Evolutionary conservation across 2,329 filamentous ascomycete genomes (phyloP).

Genomic region (Endoconidiophora polonica): DNA sequence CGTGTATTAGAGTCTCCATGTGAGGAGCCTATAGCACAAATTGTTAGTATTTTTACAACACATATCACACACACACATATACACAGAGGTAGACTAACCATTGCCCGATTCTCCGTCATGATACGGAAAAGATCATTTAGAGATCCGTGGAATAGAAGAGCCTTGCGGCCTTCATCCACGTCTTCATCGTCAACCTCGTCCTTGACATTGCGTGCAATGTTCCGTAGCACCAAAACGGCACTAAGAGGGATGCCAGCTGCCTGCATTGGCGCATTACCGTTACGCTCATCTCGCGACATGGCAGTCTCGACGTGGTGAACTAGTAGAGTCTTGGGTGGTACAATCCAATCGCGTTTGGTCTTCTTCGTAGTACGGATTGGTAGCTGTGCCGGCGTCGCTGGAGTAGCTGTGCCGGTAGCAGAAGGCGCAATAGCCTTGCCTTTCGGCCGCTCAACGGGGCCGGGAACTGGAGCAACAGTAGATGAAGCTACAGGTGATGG

Average conservation of each 20-base stretch:
- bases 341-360: slow-evolving; percentile 26
- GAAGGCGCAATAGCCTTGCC: not conserved
- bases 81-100: slow-evolving; percentile 27
- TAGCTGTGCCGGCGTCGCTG: slow-evolving; percentile 6
- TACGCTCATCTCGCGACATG: slow-evolving; percentile 38
- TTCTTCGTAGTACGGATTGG: slow-evolving; percentile 14
- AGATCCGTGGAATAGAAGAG: slow-evolving; percentile 49
- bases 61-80: slow-evolving; percentile 6
- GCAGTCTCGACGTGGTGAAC: slow-evolving; percentile 40
- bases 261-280: slow-evolving; percentile 40
- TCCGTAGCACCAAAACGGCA: slow-evolving; percentile 60
- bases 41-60: slow-evolving; percentile 4
- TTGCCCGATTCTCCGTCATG: slow-evolving; percentile 48
- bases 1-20: slow-evolving; percentile 25
- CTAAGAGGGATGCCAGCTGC: slow-evolving; percentile 66
- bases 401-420: not conserved
- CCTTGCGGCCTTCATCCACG: slow-evolving; percentile 34
- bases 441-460: not conserved
- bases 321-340: slow-evolving; percentile 38
- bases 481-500: not conserved
- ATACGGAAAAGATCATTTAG: slow-evolving; percentile 50
- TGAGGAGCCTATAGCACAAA: slow-evolving; percentile 21
- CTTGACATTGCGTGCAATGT: slow-evolving; percentile 51
- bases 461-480: not conserved
- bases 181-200: slow-evolving; percentile 32